Evolutionary conservation across 2,329 filamentous ascomycete species (phyloP), one percentile per base, ranked within the genome.

Genomic region (Aquanectria penicillioides): DNA sequence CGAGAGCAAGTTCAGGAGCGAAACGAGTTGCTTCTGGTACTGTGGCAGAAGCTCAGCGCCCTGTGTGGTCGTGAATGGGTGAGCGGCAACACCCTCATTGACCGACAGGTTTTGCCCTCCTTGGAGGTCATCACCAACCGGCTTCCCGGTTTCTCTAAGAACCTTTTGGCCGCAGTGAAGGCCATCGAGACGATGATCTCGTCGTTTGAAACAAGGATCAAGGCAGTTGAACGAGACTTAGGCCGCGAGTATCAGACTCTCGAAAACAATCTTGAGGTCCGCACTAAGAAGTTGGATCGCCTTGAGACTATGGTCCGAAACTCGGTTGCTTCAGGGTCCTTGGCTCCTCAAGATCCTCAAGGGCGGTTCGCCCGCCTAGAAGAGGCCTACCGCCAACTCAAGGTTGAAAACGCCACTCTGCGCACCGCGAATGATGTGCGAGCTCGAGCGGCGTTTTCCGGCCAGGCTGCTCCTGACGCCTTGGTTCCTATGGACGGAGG

Each of bases 21-120:
- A 53, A 97, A 98, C 77, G 90, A 92, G 59, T 81, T 99, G 49
- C 83, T 98, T 15, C 85, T 97, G 18, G 84, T 88, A n/a, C 80
- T 98, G 5, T 99, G 95, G 95, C 94, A 94, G 63, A 86, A 91
- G 40, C 83, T 99, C 8, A 94, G 92, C 4, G 84, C 87, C 0
- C 83, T 98, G 37, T 98, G 95, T 69, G 95, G 95, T 10, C 85
- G 88, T 0, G 95, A 98, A 71, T 99, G 95, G 94, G 87, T 91
- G 5, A 91, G 97, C 74, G 88, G 90, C 69, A 94, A 98, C 75
- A 90, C 90, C 55, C 86, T 97, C 20, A 91, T 98, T 71, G 94
- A 95, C 69, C 92, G 93, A 17, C 91, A 94, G 59, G 87, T 86
- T 2, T 79, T 97, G 6, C 93, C 94, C 0, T 93, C 90, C 11